Evolutionary conservation across 208 protist genomes (phyloP).

Genomic region (Leishmania aethiopica): DNA sequence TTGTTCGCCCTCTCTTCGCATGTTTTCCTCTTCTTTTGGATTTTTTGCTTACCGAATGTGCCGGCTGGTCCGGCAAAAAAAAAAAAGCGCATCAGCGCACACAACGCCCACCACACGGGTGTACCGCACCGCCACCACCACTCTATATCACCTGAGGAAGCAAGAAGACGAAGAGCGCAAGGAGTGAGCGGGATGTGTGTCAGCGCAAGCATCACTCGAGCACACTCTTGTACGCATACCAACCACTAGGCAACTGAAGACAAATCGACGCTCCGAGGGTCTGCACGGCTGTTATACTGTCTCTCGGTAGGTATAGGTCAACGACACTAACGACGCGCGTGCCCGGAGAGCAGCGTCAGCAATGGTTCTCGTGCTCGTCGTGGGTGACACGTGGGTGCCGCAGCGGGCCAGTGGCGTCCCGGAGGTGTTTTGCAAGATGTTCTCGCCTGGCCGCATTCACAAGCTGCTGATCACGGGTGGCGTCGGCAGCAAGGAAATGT

Average conservation of each 20-base stretch:
- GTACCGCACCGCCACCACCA: neutral
- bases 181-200: neutral
- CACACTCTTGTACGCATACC: neutral
- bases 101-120: neutral
- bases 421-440: constrained; percentile 95
- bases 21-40: neutral
- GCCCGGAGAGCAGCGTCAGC: neutral
- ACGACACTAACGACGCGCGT: no score
- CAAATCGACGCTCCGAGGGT: neutral
- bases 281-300: neutral
- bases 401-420: constrained; percentile 95
- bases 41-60: neutral
- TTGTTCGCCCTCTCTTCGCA: neutral
- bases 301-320: neutral
- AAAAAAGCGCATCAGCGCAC: no score
- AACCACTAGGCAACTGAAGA: neutral
- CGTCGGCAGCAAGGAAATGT: constrained; percentile 93
- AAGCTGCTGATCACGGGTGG: constrained; percentile 99
- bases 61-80: neutral
- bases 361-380: constrained; percentile 96
- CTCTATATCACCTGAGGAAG: neutral
- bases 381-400: constrained; percentile 99
- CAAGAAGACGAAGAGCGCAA: neutral
- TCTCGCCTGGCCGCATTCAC: constrained; percentile 96
- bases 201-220: neutral